Evolutionary conservation across 139 green algal species (phyloP), one percentile per base, ranked within the genome.

Genomic region (Chlamydomonas applanata): DNA sequence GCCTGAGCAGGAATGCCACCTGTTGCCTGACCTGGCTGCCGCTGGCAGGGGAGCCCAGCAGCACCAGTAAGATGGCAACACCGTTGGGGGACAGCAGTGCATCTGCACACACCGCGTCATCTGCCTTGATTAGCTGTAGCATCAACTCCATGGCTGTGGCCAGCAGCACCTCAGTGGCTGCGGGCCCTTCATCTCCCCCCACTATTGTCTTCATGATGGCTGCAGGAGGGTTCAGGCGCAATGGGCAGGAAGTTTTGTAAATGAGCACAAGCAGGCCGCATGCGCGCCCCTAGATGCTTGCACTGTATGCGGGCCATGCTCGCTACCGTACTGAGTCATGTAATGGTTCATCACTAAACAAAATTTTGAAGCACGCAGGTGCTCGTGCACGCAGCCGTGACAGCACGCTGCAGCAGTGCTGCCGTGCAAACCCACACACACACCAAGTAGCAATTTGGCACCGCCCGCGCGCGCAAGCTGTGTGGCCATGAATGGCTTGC

Each of bases 11-110:
- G 25, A 35, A 27, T 35, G 59, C 59, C 20, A 35, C 3, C 11
- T 66, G 59, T 25, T 66, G 59, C 59, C 25, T 66, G 59, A 27
- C 59, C 59, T 66, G 59, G 11, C 20, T 34, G n/a, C 59, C 59
- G 59, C 59, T 36, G 4, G 29, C 4, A 22, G 59, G 59, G n/a
- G 59, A 66, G 4, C 25, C 29, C n/a, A 66, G 59, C 3, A 27
- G 11, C 27, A 35, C 20, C 59, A 66, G 4, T 25, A 66, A 4
- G n/a, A 66, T 27, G 20, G 59, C 59, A 4, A 66, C 59, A 4
- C 59, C 29, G 4, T 35, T 19, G 3, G 59, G 20, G 25, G n/a
- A 35, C 11, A 66, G 59, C 59, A 66, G 20, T 20, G 25, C 17
- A 2, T n/a, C 59, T 16, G 59, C 59, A 14, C 59, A 66, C 20